These are phyloP conservation scores for Aciculoconidium aculeatum DNA, from an alignment of 805 yeast species.

Conservation along the genomic window DNA sequence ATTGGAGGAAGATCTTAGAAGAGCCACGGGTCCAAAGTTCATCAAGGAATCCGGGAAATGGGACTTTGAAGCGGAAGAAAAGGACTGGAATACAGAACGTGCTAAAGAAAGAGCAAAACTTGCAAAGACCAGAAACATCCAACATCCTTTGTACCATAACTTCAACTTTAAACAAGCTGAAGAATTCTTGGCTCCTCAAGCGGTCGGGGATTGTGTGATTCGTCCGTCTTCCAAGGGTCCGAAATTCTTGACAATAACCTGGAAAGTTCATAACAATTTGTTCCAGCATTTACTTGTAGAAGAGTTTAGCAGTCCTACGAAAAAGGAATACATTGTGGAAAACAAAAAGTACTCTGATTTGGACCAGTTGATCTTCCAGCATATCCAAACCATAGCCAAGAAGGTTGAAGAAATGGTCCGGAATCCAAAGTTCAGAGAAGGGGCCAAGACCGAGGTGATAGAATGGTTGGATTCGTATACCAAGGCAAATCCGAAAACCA, in stretches of 20 bases:
- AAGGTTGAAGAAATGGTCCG: conserved; percentile 79
- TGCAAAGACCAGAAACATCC: conserved; percentile 70
- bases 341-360: conserved; percentile 70
- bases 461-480: conserved; percentile 87
- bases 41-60: conserved; percentile 61
- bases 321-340: conserved; percentile 55
- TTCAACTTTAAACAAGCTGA: conserved; percentile 87
- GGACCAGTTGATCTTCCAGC: conserved; percentile 87
- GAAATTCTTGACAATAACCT: conserved; percentile 85
- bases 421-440: conserved; percentile 84
- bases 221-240: conserved; percentile 91
- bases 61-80: conserved; percentile 72
- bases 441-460: conserved; percentile 71
- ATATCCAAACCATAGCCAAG: conserved; percentile 76
- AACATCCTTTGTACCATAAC: conserved; percentile 86
- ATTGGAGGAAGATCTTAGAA: conserved; percentile 56
- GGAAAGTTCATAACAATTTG: conserved; percentile 89
- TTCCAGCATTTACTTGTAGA: conserved; percentile 88
- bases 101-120: conserved; percentile 61
- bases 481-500: conserved; percentile 83
- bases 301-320: conserved; percentile 57
- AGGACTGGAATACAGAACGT: conserved; percentile 53
- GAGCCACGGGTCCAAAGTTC: conserved; percentile 43
- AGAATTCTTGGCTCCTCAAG: conserved; percentile 80
- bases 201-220: conserved; percentile 87